These are phyloP conservation scores for Alloteropsis semialata DNA, from an alignment of 176 grass and related monocot species.

Conservation along the genomic window DNA sequence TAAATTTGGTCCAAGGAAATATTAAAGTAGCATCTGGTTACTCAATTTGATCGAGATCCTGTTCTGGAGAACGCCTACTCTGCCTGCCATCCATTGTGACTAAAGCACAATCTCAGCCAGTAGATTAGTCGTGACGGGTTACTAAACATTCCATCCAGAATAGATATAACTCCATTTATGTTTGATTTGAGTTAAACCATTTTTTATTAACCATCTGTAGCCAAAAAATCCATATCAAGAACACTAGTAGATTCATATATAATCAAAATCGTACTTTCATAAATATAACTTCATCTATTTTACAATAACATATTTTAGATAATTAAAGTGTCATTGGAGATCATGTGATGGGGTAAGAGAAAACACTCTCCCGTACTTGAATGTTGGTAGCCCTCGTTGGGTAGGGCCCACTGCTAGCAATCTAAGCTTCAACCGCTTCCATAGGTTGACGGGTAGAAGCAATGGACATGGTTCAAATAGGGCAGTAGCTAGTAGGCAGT, in stretches of 20 bases:
- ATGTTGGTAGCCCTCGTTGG: background rate
- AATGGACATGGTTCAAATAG: background rate
- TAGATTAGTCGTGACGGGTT: background rate
- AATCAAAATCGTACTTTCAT: too few relatives aligned
- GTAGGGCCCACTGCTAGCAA: background rate
- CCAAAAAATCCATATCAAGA: background rate
- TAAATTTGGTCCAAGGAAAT: background rate
- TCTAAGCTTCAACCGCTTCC: background rate
- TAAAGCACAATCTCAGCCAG: background rate
- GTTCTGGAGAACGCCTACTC: background rate
- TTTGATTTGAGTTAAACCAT: background rate
- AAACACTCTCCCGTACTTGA: background rate
- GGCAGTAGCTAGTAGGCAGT: background rate
- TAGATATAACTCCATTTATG: background rate
- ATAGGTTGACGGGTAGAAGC: background rate
- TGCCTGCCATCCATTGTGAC: background rate
- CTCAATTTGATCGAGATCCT: background rate
- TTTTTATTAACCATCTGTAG: background rate
- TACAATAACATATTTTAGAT: background rate
- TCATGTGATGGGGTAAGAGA: background rate
- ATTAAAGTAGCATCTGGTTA: background rate
- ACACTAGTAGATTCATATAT: background rate
- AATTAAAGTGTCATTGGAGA: background rate
- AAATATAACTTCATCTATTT: too few relatives aligned
- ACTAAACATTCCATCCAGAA: background rate